Percentiles rank a stretch among this genome's conserved stretches.
These are phyloP conservation scores for Tricholoma hemisulphureum DNA, from an alignment of 768 basidiomycete species.

Conservation along the genomic window DNA sequence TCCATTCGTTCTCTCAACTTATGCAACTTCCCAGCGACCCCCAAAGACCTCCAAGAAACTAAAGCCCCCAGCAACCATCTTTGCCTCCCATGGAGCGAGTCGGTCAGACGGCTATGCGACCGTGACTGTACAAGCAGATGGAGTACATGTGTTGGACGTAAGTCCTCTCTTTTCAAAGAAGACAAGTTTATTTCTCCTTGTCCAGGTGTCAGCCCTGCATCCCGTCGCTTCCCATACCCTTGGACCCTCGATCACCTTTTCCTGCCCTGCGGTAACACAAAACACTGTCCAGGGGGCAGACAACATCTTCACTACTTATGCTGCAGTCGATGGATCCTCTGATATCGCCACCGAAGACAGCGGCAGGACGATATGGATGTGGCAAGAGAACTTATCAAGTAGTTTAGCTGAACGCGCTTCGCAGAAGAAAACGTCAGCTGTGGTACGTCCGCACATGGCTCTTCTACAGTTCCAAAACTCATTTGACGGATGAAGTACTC, in stretches of 20 bases:
- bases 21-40: slow-evolving; percentile 30
- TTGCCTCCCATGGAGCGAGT: slow-evolving; percentile 33
- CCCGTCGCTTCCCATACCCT: slow-evolving; percentile 68
- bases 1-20: slow-evolving; percentile 38
- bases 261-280: slow-evolving; percentile 54
- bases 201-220: slow-evolving; percentile 61
- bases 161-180: slow-evolving; percentile 20
- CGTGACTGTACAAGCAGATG: slow-evolving; percentile 69
- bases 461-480: slow-evolving; percentile 8
- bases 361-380: slow-evolving; percentile 58
- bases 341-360: slow-evolving; percentile 40
- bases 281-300: slow-evolving; percentile 31
- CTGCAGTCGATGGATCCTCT: slow-evolving; percentile 47
- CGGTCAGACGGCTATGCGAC: slow-evolving; percentile 59
- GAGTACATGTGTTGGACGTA: slow-evolving; percentile 75
- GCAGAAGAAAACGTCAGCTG: slow-evolving; percentile 39
- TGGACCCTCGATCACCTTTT: slow-evolving; percentile 61
- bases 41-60: slow-evolving; percentile 15
- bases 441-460: slow-evolving; percentile 38
- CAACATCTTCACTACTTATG: slow-evolving; percentile 52
- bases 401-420: slow-evolving; percentile 28
- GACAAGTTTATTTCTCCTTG: neutral
- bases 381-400: slow-evolving; percentile 53
- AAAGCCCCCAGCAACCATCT: slow-evolving; percentile 25
- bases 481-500: slow-evolving; percentile 15